Base-by-base conservation (phyloP, 169 alveolate genomes). In the Besnoitia besnoiti region DNA sequence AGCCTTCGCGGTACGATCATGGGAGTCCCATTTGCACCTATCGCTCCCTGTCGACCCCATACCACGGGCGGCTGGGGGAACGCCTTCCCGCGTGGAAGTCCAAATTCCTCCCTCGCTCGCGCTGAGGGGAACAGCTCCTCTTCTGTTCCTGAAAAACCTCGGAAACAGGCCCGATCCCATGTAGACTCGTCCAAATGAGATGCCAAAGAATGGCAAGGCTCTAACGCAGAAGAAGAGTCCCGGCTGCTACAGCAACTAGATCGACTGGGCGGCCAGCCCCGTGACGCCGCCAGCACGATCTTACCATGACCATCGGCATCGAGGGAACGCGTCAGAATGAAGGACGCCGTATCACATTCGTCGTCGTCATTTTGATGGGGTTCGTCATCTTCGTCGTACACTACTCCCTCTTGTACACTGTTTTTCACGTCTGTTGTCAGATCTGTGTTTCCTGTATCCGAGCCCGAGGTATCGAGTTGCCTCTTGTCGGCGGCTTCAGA, bases 31-130 rank as follows among this genome's bases (percentile, higher is more conserved):
- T 89, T 89, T 16, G 84, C 88, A 1, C 93, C 93, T 40, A 89
- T 76, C 79, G 93, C 93, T 73, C 76, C 85, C 42, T 85, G 80
- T 10, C 93, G 93, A 35, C 93, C 93, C 93, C 93, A 89, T 16
- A 50, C 19, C 19, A 89, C 89, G 40, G 62, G 42, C 62, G 44
- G 62, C 33, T 14, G 73, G 47, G 30, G 14, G 44, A 73, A 73
- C 46, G 82, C 46, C 46, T 37, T 37, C 46, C 82, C 82, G 8
- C 67, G 33, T 3, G 67, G 67, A n/a, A 55, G 12, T 55, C 30
- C 67, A 49, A 49, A 49, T 5, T 49, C 14, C 55, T 5, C 55
- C 14, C 55, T 49, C 67, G 67, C 67, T 21, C 67, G 67, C 12
- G 27, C 67, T 19, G 67, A 55, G 3, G 67, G 67, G 67, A 55